Percentiles rank a stretch among this genome's conserved stretches.
phyloP scores from a whole-genome alignment of 2,329 filamentous ascomycete species.

The Aaosphaeria pasadenensis region DNA sequence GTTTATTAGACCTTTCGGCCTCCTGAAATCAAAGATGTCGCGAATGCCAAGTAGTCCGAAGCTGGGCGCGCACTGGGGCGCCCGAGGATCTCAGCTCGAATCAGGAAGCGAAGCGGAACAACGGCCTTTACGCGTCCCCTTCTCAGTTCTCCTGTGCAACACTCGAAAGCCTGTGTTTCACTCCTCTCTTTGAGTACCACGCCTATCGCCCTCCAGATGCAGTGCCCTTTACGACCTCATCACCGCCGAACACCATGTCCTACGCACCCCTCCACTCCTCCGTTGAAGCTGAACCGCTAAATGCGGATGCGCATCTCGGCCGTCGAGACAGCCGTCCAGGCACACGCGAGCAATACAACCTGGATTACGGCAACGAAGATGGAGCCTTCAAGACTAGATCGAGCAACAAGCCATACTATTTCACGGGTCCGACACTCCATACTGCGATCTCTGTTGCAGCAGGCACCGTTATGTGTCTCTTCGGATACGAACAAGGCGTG shows the following conservation, averaged over 20 bases:
- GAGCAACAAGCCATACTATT: slow-evolving; percentile 2
- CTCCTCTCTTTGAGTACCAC: too few species aligned
- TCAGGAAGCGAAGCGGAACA: too few species aligned
- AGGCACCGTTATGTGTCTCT: slow-evolving; percentile 19
- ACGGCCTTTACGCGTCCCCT: too few species aligned
- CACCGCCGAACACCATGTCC: neutral
- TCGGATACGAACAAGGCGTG: slow-evolving; percentile 23
- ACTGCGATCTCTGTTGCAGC: slow-evolving; percentile 19
- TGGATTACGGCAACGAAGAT: neutral
- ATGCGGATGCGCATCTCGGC: neutral
- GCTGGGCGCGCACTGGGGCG: too few species aligned
- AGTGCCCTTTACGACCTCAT: neutral
- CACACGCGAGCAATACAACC: neutral
- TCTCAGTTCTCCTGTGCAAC: too few species aligned
- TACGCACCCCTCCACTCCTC: neutral
- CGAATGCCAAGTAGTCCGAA: too few species aligned
- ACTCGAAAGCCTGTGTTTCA: too few species aligned
- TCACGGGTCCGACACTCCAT: slow-evolving; percentile 7
- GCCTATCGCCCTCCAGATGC: too few species aligned
- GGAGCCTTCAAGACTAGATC: neutral
- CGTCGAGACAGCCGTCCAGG: neutral
- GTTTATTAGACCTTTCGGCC: too few species aligned
- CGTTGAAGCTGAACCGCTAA: neutral
- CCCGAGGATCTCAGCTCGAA: too few species aligned
- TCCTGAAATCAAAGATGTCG: too few species aligned